phyloP scores from a whole-genome alignment of 345 rosid species.

The Geranium rotundifolium region DNA sequence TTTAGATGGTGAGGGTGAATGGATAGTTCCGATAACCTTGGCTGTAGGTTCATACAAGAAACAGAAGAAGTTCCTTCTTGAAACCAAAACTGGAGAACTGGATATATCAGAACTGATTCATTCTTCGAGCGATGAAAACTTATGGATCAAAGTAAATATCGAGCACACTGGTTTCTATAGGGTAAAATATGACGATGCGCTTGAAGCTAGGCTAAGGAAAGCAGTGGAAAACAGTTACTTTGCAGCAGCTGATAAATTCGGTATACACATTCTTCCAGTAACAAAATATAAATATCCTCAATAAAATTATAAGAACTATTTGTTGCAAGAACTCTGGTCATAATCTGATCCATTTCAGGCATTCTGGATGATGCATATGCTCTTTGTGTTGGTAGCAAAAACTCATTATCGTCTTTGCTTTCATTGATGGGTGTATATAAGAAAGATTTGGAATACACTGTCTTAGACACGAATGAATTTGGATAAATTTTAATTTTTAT shows the following conservation, averaged over 20 bases:
- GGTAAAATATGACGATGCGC: conserved; percentile 25
- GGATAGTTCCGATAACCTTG: conserved; percentile 30
- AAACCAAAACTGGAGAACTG: conserved; percentile 18
- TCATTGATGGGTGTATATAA: conserved; percentile 20
- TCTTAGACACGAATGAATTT: conserved; percentile 21
- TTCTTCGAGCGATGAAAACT: conserved; percentile 10
- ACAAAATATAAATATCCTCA: too few relatives aligned
- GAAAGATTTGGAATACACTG: conserved; percentile 17
- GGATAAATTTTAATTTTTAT: conserved; percentile 2
- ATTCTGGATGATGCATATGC: conserved; percentile 31
- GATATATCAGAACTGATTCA: conserved; percentile 17
- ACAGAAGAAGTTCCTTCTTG: conserved; percentile 23
- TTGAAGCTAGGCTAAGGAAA: conserved; percentile 19
- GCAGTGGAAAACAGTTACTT: conserved; percentile 20
- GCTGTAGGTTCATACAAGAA: conserved; percentile 18
- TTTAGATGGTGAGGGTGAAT: conserved; percentile 17
- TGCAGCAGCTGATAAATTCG: conserved; percentile 24
- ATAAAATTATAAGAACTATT: too few relatives aligned
- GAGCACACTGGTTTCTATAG: conserved; percentile 37
- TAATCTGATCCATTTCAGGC: conserved; percentile 10
- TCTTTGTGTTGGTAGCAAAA: conserved; percentile 19
- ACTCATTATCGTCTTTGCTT: conserved; percentile 24
- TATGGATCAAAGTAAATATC: conserved; percentile 32
- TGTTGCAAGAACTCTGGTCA: too few relatives aligned
- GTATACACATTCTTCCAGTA: too few relatives aligned